Conservation (phyloP, 1,139 yeast genomes). For the Ashbya aceris region DNA sequence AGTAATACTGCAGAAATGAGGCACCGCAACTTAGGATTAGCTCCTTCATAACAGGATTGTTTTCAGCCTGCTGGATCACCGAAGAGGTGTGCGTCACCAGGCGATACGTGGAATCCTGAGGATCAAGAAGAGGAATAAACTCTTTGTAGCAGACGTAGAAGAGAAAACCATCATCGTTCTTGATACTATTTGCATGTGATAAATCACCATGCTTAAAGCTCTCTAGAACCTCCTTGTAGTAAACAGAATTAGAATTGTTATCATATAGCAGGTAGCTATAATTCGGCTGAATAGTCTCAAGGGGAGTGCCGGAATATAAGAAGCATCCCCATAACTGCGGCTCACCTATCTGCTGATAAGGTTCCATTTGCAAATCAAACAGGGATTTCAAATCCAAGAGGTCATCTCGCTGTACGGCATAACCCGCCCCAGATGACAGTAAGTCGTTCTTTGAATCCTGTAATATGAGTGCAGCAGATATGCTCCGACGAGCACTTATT, state of each 20-base stretch:
- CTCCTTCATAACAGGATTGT: slow-evolving; percentile 29
- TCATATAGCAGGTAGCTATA: slow-evolving; percentile 8
- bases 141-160: slow-evolving; percentile 32
- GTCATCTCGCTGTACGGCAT: neutral
- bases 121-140: slow-evolving; percentile 34
- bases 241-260: slow-evolving; percentile 7
- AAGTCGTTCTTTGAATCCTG: neutral
- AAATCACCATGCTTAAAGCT: slow-evolving; percentile 8
- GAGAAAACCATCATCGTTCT: slow-evolving; percentile 22
- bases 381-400: slow-evolving; percentile 4
- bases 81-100: slow-evolving; percentile 34
- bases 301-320: neutral
- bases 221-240: slow-evolving; percentile 8
- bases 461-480: no score
- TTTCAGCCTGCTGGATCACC: slow-evolving; percentile 27
- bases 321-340: neutral
- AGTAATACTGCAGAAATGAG: slow-evolving; percentile 29
- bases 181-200: slow-evolving; percentile 1
- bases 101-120: slow-evolving; percentile 35
- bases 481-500: no score
- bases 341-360: slow-evolving; percentile 8
- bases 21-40: slow-evolving; percentile 36
- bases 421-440: neutral
- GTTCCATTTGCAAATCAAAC: slow-evolving; percentile 10
- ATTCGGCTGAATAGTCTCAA: slow-evolving; percentile 1